phyloP scores from a whole-genome alignment of 441 rosid species.

The Gossypium lobatum region DNA sequence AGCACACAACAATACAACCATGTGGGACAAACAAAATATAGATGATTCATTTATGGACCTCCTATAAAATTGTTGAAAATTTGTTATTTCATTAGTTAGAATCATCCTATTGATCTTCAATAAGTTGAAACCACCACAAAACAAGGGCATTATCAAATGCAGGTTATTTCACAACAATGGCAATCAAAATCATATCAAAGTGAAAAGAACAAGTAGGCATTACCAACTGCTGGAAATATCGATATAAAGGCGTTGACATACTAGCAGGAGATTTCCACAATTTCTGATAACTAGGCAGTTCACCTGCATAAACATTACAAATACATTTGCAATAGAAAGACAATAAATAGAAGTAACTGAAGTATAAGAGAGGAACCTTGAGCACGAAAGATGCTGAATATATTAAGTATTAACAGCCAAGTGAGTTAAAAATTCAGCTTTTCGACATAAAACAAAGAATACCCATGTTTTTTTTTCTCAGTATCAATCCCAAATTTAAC shows the following conservation, averaged over 20 bases:
- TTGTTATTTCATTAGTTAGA: background rate
- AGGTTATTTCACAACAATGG: background rate
- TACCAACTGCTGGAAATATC: conserved; percentile 63
- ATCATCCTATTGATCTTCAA: background rate
- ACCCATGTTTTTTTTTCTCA: background rate
- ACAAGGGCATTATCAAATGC: background rate
- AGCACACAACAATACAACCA: background rate
- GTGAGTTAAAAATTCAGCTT: background rate
- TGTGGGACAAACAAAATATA: background rate
- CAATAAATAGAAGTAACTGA: background rate
- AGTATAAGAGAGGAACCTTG: background rate
- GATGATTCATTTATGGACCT: background rate
- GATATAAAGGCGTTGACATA: conserved; percentile 44
- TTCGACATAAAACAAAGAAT: background rate
- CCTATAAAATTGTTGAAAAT: background rate
- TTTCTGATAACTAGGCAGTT: conserved; percentile 21
- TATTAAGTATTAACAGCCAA: background rate
- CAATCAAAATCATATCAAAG: background rate
- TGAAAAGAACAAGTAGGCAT: conserved; percentile 16
- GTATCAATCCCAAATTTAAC: background rate
- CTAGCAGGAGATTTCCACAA: conserved; percentile 26
- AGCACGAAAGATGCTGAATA: background rate
- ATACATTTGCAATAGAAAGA: background rate
- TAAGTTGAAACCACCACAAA: background rate
- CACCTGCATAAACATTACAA: conserved; percentile 29